phyloP scores from a whole-genome alignment of 208 protist genomes.

The Leishmania amazonensis region DNA sequence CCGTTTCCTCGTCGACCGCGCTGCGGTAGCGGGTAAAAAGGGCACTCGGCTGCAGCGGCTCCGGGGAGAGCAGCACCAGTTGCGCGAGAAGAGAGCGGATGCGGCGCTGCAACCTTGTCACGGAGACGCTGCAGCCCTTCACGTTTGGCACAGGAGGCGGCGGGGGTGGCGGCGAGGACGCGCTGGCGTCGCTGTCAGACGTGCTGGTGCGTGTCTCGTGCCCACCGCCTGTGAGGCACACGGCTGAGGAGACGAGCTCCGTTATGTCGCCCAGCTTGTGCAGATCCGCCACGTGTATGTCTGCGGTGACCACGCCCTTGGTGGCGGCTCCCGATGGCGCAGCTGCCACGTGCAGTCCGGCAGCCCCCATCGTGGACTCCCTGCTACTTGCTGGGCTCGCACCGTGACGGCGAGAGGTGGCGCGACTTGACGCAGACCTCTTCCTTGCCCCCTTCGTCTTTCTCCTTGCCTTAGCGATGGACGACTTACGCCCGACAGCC shows the following conservation, averaged over 20 bases:
- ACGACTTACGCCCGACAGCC: not conserved
- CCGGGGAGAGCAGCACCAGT: slow-evolving; percentile 43
- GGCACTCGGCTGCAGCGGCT: slow-evolving; percentile 33
- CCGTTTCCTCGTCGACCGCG: slow-evolving; percentile 24
- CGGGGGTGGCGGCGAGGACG: slow-evolving; percentile 1
- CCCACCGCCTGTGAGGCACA: not conserved
- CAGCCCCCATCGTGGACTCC: not conserved
- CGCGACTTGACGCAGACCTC: not conserved
- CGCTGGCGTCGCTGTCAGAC: too few relatives aligned
- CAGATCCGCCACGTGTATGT: not conserved
- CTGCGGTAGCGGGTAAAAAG: slow-evolving; percentile 19
- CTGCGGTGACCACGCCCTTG: not conserved
- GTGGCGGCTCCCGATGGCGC: not conserved
- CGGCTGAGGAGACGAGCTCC: not conserved
- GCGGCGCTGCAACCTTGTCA: slow-evolving; percentile 19
- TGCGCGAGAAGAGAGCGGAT: slow-evolving; percentile 49
- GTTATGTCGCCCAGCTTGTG: not conserved
- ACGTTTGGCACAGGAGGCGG: not conserved
- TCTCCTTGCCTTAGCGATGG: not conserved
- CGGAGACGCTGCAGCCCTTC: not conserved
- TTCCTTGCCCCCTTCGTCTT: not conserved
- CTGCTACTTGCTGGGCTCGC: not conserved
- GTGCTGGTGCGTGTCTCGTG: not conserved
- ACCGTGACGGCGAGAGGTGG: not conserved
- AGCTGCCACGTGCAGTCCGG: not conserved